Conservation (phyloP, 2,329 filamentous ascomycete genomes). For the Microdochium nivale region DNA sequence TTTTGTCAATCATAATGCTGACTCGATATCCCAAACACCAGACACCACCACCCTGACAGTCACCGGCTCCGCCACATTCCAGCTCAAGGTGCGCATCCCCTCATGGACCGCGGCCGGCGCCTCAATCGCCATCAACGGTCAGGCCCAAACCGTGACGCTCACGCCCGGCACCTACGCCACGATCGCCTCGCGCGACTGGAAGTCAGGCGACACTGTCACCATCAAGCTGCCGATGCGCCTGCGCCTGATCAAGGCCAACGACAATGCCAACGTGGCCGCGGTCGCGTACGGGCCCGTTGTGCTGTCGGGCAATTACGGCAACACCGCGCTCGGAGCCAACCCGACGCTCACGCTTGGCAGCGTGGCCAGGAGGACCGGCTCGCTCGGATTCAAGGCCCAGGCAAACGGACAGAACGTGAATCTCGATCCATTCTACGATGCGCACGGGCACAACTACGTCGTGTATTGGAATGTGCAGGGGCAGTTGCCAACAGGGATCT, state of each 20-base stretch:
- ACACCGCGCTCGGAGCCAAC: conserved; percentile 9
- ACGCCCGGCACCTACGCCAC: conserved; percentile 30
- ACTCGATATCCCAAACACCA: too few relatives aligned
- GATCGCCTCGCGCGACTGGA: conserved; percentile 29
- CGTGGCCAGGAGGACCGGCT: conserved; percentile 12
- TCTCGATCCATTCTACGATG: conserved; percentile 30
- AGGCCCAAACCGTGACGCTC: conserved; percentile 13
- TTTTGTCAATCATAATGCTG: background rate
- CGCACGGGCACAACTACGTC: conserved; percentile 31
- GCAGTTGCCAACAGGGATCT: background rate
- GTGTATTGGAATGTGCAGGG: conserved; percentile 25
- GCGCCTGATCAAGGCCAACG: conserved; percentile 34
- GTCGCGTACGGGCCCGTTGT: conserved; percentile 37
- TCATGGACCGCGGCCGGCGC: conserved; percentile 29
- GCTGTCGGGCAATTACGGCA: conserved; percentile 35
- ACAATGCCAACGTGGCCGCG: conserved; percentile 31
- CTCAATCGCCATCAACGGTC: conserved; percentile 31
- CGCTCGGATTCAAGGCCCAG: conserved; percentile 22
- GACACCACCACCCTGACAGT: conserved; percentile 31
- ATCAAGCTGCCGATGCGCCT: conserved; percentile 37
- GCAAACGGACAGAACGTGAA: conserved; percentile 19
- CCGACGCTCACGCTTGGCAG: conserved; percentile 21
- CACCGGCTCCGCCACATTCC: conserved; percentile 18
- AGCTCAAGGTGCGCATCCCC: conserved; percentile 34
- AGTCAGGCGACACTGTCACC: conserved; percentile 29